Evolutionary conservation across 805 yeast genomes (phyloP), one percentile per base, ranked within the genome.

Genomic region (Metschnikowia aberdeeniae): DNA sequence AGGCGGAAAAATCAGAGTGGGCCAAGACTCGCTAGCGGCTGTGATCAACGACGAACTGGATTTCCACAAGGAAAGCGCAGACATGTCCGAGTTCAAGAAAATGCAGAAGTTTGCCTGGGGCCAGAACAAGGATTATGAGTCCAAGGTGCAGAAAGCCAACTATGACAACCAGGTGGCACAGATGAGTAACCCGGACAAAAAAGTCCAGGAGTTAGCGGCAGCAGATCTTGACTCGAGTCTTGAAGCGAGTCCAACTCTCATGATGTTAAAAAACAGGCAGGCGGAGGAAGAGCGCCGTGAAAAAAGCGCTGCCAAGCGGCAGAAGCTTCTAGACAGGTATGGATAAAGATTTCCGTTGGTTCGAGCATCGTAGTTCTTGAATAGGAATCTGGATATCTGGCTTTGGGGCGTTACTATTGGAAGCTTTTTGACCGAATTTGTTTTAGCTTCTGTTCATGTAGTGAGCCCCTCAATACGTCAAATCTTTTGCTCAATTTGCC

Each of bases 41-140:
- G 24, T 54, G 22, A 45, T 47, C 27, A 38, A 34, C 24, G 47
- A 46, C 28, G 50, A 43, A 22, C 40, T 49, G 3, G 58, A 41
- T 2, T 62, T 65, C 36, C 52, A 70, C 13, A 68, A 69, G 43
- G 76, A 55, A 54, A 68, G 46, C 50, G 65, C 68, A 5, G 86
- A 82, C 49, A 86, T 84, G 8, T 61, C 65, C 14, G 77, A 77
- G 45, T 70, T 78, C 53, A 75, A 73, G 43, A 64, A 67, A 41
- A 54, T 76, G 58, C 77, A 75, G 53, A 60, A 62, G 51, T 73
- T 76, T 51, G 82, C 82, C 0, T 76, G 81, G 71, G 73, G 68
- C 10, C 41, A 56, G 45, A 54, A 49, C 51, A 46, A 38, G 37
- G 40, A 40, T 39, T 48, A 44, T 35, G 55, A 54, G 40, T 40